Percentiles rank a stretch among this genome's conserved stretches.
These are phyloP conservation scores for Marchantia polymorpha DNA, from an alignment of 225 moss, liverwort and hornwort species.

Conservation along the genomic window DNA sequence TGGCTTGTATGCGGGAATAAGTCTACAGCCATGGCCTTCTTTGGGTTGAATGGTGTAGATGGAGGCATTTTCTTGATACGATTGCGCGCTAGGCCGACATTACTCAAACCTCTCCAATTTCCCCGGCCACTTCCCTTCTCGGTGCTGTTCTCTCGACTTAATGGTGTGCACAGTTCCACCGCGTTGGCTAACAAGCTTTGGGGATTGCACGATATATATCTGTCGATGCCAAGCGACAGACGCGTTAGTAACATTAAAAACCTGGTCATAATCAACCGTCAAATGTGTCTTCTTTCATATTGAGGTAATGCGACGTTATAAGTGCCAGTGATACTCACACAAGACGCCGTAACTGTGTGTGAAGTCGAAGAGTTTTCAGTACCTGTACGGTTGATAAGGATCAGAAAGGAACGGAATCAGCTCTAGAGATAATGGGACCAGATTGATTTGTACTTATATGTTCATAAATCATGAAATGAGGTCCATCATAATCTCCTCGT, in stretches of 20 bases:
- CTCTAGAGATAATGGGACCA: not conserved
- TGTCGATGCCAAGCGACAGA: slow-evolving; percentile 24
- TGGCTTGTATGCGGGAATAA: slow-evolving; percentile 93
- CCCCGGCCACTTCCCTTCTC: slow-evolving; percentile 61
- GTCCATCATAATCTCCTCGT: not conserved
- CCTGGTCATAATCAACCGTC: not conserved
- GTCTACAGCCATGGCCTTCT: slow-evolving; percentile 85
- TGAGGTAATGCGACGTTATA: not conserved
- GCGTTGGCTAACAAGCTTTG: slow-evolving; percentile 88
- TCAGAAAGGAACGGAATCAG: not conserved
- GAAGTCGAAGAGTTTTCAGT: slow-evolving; percentile 77
- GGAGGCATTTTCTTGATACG: slow-evolving; percentile 88
- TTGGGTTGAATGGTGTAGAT: slow-evolving; percentile 80
- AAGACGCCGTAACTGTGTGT: slow-evolving; percentile 72
- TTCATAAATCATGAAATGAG: not conserved
- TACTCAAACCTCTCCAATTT: slow-evolving; percentile 65
- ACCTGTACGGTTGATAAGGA: slow-evolving; percentile 45
- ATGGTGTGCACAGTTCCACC: slow-evolving; percentile 93
- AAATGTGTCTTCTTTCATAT: not conserved
- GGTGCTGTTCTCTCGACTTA: slow-evolving; percentile 38
- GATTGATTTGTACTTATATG: not conserved
- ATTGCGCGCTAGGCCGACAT: slow-evolving; percentile 75
- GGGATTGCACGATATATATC: slow-evolving; percentile 98
- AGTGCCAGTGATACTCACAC: slow-evolving; percentile 59
- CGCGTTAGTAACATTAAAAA: not conserved